These are phyloP conservation scores for Ganoderma sinense DNA, from an alignment of 1,284 basidiomycete genomes.

Conservation along the genomic window DNA sequence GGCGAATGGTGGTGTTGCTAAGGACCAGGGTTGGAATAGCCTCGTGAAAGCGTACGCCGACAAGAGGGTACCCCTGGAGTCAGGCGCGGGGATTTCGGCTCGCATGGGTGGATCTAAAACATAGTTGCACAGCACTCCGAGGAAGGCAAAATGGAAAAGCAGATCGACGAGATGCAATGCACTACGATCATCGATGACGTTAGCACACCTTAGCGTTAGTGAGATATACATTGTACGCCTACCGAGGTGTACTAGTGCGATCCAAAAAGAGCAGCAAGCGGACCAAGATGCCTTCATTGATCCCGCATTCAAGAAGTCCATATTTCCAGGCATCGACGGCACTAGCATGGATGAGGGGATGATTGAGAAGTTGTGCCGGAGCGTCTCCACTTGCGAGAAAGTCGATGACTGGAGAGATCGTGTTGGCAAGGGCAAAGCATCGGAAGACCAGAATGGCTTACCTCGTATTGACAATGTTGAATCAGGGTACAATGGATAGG, in stretches of 20 bases:
- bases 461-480: slow-evolving; percentile 25
- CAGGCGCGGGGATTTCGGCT: slow-evolving; percentile 34
- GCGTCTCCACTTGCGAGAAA: slow-evolving; percentile 43
- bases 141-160: slow-evolving; percentile 46
- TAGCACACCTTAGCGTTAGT: slow-evolving; percentile 11
- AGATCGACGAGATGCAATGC: slow-evolving; percentile 55
- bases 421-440: slow-evolving; percentile 5
- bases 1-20: slow-evolving; percentile 39
- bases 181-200: slow-evolving; percentile 37
- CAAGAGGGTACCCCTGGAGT: slow-evolving; percentile 47
- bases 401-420: slow-evolving; percentile 49
- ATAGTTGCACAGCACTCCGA: slow-evolving; percentile 52
- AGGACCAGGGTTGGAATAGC: slow-evolving; percentile 35
- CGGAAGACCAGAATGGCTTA: slow-evolving; percentile 15
- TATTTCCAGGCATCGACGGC: slow-evolving; percentile 52
- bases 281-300: slow-evolving; percentile 13
- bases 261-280: slow-evolving; percentile 44
- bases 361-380: slow-evolving; percentile 45
- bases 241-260: slow-evolving; percentile 53
- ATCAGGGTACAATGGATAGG: slow-evolving; percentile 29
- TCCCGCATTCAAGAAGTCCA: slow-evolving; percentile 35
- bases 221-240: slow-evolving; percentile 25
- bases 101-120: slow-evolving; percentile 50
- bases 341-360: slow-evolving; percentile 51
- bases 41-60: slow-evolving; percentile 41